phyloP scores from a whole-genome alignment of 2,329 filamentous ascomycete species.

The Coleophoma crateriformis region DNA sequence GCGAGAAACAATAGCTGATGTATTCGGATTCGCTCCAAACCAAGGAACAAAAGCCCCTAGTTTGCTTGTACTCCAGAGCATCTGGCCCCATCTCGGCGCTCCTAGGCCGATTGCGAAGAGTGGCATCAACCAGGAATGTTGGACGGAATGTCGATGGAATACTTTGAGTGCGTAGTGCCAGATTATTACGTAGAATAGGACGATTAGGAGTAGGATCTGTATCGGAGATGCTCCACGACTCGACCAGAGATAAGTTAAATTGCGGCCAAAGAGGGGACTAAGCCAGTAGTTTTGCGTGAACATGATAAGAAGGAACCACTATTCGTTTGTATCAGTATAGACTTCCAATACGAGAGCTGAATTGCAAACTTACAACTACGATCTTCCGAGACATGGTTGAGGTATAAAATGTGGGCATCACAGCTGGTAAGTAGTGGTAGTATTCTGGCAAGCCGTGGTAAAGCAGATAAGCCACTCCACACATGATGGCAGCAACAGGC shows the following conservation, averaged over 20 bases:
- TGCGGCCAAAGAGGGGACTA: constrained; percentile 59
- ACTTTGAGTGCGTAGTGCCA: constrained; percentile 48
- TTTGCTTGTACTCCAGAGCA: constrained; percentile 57
- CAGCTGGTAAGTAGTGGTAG: constrained; percentile 59
- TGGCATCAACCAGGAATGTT: constrained; percentile 61
- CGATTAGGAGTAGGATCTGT: constrained; percentile 48
- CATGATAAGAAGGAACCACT: constrained; percentile 59
- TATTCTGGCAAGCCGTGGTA: constrained; percentile 55
- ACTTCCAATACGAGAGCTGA: no score
- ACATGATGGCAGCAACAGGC: not conserved
- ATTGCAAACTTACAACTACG: constrained; percentile 32
- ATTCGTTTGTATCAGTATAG: no score
- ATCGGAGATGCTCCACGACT: constrained; percentile 46
- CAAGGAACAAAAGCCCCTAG: constrained; percentile 59
- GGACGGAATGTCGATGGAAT: constrained; percentile 49
- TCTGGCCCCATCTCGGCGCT: constrained; percentile 62
- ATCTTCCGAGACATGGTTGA: constrained; percentile 58
- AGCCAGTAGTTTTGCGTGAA: constrained; percentile 64
- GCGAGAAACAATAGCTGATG: constrained; percentile 49
- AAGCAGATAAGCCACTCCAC: constrained; percentile 29
- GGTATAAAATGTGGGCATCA: constrained; percentile 59
- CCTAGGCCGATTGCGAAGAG: constrained; percentile 63
- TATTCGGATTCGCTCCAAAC: constrained; percentile 44
- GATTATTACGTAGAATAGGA: constrained; percentile 45
- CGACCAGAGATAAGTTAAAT: constrained; percentile 46